Percentiles rank a stretch among this genome's conserved stretches.
phyloP scores from a whole-genome alignment of 176 grass and related monocot genomes.

The Echinochloa phyllopogon region DNA sequence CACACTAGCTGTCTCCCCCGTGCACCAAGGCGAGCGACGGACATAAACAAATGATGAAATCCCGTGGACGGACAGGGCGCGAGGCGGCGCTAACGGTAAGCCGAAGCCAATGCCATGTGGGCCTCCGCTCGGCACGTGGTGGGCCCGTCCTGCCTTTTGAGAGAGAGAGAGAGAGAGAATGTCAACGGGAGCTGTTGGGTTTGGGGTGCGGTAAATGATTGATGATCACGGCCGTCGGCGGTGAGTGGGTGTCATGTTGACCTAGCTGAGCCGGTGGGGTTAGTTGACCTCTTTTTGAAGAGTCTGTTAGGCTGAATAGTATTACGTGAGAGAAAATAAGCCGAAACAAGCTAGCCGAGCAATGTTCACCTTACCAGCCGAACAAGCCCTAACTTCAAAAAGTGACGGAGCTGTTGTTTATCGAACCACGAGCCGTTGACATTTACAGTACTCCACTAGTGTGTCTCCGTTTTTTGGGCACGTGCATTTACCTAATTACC shows the following conservation, averaged over 20 bases:
- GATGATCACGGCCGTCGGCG: background rate
- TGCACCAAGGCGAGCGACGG: no score
- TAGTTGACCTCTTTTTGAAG: background rate
- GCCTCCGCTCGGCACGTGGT: background rate
- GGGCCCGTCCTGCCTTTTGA: background rate
- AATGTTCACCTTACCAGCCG: no score
- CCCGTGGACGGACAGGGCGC: background rate
- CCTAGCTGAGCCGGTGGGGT: background rate
- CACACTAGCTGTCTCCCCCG: background rate
- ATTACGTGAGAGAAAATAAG: no score
- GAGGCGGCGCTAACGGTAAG: background rate
- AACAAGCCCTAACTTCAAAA: background rate
- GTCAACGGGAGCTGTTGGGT: background rate
- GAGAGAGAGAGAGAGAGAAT: background rate
- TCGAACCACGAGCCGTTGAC: background rate
- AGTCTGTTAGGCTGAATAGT: no score
- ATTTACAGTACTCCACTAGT: background rate
- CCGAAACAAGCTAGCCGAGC: no score
- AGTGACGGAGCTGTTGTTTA: background rate
- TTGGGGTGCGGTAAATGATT: background rate
- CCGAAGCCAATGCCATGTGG: background rate
- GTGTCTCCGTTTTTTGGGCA: no score
- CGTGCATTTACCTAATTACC: no score
- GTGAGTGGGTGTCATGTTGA: background rate
- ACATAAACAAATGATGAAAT: no score